Conservation (phyloP, 2,329 filamentous ascomycete genomes). For the Cryoendolithus antarcticus region DNA sequence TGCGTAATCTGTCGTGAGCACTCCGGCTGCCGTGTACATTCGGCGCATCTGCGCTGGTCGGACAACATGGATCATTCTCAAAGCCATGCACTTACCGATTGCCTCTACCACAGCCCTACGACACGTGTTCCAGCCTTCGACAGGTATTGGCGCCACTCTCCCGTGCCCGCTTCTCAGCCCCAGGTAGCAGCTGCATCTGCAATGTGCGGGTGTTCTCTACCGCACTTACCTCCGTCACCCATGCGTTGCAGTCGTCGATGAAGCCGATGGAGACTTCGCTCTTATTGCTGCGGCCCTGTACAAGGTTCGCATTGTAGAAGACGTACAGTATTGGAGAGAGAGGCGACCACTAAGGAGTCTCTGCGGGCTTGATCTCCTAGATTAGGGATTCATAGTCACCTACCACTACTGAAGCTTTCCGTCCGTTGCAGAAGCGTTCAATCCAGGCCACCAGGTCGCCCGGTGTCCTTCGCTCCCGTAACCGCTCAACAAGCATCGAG, state of each 20-base stretch:
- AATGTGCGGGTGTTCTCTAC: too few species aligned
- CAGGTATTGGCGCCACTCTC: too few species aligned
- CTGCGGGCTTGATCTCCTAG: slow-evolving; percentile 10
- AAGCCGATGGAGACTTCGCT: too few species aligned
- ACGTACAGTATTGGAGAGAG: slow-evolving; percentile 24
- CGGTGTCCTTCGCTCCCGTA: slow-evolving; percentile 21
- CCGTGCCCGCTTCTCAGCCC: too few species aligned
- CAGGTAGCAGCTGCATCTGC: too few species aligned
- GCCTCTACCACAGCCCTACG: background rate
- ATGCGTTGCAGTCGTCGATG: too few species aligned
- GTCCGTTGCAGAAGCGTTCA: slow-evolving; percentile 14
- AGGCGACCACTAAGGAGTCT: slow-evolving; percentile 21
- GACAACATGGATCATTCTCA: background rate
- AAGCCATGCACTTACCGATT: background rate
- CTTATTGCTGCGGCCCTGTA: too few species aligned
- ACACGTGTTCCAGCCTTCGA: background rate
- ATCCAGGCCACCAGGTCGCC: slow-evolving; percentile 12
- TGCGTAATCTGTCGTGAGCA: background rate
- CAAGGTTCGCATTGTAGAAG: slow-evolving; percentile 18
- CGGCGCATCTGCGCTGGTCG: background rate
- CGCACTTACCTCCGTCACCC: too few species aligned
- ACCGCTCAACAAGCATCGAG: slow-evolving; percentile 22
- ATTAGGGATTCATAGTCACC: slow-evolving; percentile 9
- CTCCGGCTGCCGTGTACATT: background rate
- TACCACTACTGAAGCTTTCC: slow-evolving; percentile 1